Evolutionary conservation across 1,284 basidiomycete genomes (phyloP).

Genomic region (Apiotrichum mycotoxinovorans): DNA sequence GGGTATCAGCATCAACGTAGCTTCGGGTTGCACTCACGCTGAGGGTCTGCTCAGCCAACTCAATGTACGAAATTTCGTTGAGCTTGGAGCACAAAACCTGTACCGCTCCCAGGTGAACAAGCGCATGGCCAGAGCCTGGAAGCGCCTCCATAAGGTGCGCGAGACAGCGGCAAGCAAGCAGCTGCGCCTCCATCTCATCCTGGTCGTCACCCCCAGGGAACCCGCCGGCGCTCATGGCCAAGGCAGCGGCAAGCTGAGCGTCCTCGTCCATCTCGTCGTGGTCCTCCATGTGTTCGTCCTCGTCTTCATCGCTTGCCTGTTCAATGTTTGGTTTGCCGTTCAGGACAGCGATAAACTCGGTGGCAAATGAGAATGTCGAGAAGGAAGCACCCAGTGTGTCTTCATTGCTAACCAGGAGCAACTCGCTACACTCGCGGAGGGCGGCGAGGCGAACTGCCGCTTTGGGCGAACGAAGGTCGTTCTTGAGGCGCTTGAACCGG

Average conservation of each 20-base stretch:
- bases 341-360: conserved; percentile 87
- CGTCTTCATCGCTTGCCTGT: conserved; percentile 25
- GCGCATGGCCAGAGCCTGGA: conserved; percentile 86
- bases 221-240: conserved; percentile 56
- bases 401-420: conserved; percentile 94
- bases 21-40: conserved; percentile 63
- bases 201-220: conserved; percentile 35
- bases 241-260: conserved; percentile 74
- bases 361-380: conserved; percentile 85
- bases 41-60: conserved; percentile 91
- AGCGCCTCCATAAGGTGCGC: conserved; percentile 96
- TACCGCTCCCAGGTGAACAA: conserved; percentile 92
- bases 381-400: conserved; percentile 88
- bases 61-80: conserved; percentile 92
- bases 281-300: conserved; percentile 47
- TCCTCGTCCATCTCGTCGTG: conserved; percentile 62
- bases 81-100: conserved; percentile 92
- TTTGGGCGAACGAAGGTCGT: conserved; percentile 78
- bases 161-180: conserved; percentile 87
- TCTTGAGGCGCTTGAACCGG: conserved; percentile 82
- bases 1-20: conserved; percentile 19
- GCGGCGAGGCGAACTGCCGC: conserved; percentile 78
- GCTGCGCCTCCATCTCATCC: conserved; percentile 76
- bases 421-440: conserved; percentile 88
- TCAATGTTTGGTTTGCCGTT: conserved; percentile 62